Evolutionary conservation across 1,284 basidiomycete genomes (phyloP).

Genomic region (Cutaneotrichosporon curvatum): DNA sequence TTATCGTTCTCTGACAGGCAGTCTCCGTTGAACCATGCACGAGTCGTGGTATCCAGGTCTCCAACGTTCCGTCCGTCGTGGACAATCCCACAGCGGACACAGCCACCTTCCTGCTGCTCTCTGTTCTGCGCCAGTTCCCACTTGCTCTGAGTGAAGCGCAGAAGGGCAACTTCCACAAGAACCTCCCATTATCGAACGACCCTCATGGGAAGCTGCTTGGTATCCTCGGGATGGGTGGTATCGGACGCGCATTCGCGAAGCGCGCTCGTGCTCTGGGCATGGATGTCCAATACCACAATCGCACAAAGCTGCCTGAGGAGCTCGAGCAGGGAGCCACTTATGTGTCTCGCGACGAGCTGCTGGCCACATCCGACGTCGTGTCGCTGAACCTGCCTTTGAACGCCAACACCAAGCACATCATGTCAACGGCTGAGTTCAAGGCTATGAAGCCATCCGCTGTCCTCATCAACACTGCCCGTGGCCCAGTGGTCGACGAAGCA

Average conservation of each 20-base stretch:
- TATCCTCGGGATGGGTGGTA: conserved; percentile 24
- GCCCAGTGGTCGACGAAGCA: conserved; percentile 23
- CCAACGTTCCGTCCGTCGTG: conserved; percentile 77
- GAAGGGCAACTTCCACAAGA: conserved; percentile 51
- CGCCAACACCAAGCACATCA: conserved; percentile 17
- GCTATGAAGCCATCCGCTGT: conserved; percentile 23
- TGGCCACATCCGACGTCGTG: conserved; percentile 26
- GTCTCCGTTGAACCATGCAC: conserved; percentile 62
- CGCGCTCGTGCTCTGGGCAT: conserved; percentile 20
- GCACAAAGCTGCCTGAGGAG: conserved; percentile 47
- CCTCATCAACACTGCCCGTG: conserved; percentile 29
- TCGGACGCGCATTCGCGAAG: conserved; percentile 17
- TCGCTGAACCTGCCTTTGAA: conserved; percentile 25
- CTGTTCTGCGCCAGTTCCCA: conserved; percentile 65
- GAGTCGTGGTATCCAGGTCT: conserved; percentile 63
- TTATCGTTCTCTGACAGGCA: neutral
- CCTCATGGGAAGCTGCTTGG: conserved; percentile 15
- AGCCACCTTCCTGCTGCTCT: conserved; percentile 71
- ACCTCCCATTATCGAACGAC: conserved; percentile 19
- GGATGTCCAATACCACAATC: conserved; percentile 57
- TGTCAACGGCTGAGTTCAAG: conserved; percentile 14
- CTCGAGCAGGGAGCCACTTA: conserved; percentile 21
- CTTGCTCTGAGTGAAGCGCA: conserved; percentile 59
- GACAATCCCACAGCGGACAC: conserved; percentile 84
- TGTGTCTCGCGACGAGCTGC: conserved; percentile 32